A percentile compares a stretch with the other conserved stretches of the same genome.
These are phyloP conservation scores for Phytopythium sindhum DNA, from an alignment of 352 stramenopile genomes.

Conservation along the genomic window DNA sequence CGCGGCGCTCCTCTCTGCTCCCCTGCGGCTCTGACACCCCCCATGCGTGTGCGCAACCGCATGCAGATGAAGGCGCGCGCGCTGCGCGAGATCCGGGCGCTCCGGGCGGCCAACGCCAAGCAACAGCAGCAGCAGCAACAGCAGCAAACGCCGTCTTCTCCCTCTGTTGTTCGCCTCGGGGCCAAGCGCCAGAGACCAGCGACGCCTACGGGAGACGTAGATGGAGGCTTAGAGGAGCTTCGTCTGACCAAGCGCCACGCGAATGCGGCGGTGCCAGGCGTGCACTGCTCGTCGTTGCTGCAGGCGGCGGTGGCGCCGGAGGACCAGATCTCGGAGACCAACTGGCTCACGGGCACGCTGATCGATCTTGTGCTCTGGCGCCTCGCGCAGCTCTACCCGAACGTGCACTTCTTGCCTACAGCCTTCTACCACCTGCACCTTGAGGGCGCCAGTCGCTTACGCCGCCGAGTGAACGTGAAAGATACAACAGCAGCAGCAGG, in stretches of 20 bases:
- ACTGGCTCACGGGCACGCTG: conserved; percentile 80
- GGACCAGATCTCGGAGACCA: conserved; percentile 69
- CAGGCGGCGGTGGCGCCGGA: conserved; percentile 53
- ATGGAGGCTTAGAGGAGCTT: neutral
- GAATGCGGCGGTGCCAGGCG: neutral
- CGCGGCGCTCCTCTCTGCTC: neutral
- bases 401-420: conserved; percentile 79
- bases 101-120: neutral
- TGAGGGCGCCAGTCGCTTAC: conserved; percentile 17
- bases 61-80: conserved; percentile 1
- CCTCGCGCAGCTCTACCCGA: conserved; percentile 66
- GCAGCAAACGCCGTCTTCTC: neutral
- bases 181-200: conserved; percentile 6
- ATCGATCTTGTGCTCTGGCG: conserved; percentile 86
- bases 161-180: neutral
- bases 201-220: neutral
- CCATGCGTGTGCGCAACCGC: conserved; percentile 9
- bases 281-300: conserved; percentile 24
- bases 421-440: conserved; percentile 80
- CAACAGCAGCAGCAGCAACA: neutral
- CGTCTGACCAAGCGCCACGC: neutral
- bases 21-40: neutral
- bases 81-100: conserved; percentile 2
- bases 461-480: conserved; percentile 10
- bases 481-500: conserved; percentile 7